A percentile compares a stretch with the other conserved stretches of the same genome.
These are phyloP conservation scores for Dendrostoma leiphaemia DNA, from an alignment of 2,329 filamentous ascomycete species.

Conservation along the genomic window DNA sequence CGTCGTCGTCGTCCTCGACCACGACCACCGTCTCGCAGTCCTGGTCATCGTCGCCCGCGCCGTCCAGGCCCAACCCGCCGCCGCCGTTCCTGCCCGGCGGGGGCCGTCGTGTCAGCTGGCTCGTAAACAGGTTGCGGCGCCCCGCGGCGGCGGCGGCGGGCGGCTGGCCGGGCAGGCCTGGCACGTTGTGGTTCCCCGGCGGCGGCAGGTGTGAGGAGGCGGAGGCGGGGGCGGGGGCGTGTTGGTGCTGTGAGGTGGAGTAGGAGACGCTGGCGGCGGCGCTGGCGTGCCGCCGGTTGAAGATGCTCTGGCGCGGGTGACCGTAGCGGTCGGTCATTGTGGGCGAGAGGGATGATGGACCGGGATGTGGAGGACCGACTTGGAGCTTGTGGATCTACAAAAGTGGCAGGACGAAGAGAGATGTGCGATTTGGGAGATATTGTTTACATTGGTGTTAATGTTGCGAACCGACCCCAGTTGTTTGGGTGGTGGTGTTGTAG, in stretches of 20 bases:
- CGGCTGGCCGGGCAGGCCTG: background rate
- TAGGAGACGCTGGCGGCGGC: conserved; percentile 18
- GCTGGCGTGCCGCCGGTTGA: conserved; percentile 17
- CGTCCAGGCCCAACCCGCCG: conserved; percentile 41
- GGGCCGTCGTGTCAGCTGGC: conserved; percentile 56
- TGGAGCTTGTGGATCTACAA: too few species aligned
- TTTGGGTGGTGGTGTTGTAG: too few species aligned
- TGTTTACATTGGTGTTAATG: too few species aligned
- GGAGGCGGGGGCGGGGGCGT: background rate
- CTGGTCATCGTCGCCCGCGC: conserved; percentile 47
- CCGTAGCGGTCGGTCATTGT: conserved; percentile 25
- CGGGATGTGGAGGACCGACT: background rate
- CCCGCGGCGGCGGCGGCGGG: conserved; percentile 27
- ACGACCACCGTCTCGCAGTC: conserved; percentile 49
- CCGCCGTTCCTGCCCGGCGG: conserved; percentile 37
- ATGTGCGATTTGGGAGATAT: too few species aligned
- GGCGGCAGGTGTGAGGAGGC: background rate
- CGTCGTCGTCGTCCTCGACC: conserved; percentile 41
- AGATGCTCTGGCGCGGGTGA: conserved; percentile 17
- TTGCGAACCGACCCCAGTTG: too few species aligned
- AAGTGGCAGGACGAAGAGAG: too few species aligned
- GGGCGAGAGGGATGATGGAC: background rate
- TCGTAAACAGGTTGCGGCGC: conserved; percentile 59
- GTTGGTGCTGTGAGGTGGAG: conserved; percentile 10
- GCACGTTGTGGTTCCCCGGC: background rate